Conservation (phyloP, 139 green algal genomes). For the Chlorella sorokiniana region DNA sequence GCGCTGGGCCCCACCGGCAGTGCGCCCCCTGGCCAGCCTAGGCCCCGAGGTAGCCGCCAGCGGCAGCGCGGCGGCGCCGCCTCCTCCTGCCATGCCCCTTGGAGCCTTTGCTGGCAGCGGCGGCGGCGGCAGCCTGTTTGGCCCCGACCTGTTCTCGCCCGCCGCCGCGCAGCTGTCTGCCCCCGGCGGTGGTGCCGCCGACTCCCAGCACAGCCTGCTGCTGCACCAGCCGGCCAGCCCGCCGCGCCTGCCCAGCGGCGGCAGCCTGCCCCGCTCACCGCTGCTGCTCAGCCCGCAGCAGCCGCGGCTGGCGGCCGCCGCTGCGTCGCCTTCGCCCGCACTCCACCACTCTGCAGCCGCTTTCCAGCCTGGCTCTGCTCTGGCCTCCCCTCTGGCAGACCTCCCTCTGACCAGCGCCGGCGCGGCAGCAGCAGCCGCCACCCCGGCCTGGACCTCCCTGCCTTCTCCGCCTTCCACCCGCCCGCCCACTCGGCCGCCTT, state of each 20-base stretch:
- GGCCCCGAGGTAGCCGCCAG: background rate
- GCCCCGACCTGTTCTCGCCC: background rate
- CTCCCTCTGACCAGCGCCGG: background rate
- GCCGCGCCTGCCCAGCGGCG: background rate
- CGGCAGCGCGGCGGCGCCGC: background rate
- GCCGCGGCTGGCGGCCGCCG: background rate
- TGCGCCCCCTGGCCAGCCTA: background rate
- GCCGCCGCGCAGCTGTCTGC: background rate
- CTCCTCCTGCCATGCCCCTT: background rate
- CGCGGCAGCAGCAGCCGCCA: background rate
- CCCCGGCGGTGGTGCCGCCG: background rate
- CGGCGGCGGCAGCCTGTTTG: slow-evolving; percentile 29
- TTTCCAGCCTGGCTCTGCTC: background rate
- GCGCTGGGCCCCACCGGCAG: background rate
- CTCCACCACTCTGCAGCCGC: background rate
- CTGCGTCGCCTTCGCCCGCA: background rate
- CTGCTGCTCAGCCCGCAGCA: slow-evolving; percentile 31
- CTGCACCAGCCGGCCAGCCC: background rate
- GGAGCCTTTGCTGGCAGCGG: background rate
- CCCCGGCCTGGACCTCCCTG: background rate
- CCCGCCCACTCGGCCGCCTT: background rate
- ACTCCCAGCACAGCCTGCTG: background rate
- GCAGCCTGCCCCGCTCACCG: slow-evolving; percentile 25
- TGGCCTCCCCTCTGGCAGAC: background rate
- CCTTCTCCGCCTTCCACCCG: slow-evolving; percentile 7